Conservation (phyloP, 192 early-diverging fungal species). For the Coemansia guatemalensis region DNA sequence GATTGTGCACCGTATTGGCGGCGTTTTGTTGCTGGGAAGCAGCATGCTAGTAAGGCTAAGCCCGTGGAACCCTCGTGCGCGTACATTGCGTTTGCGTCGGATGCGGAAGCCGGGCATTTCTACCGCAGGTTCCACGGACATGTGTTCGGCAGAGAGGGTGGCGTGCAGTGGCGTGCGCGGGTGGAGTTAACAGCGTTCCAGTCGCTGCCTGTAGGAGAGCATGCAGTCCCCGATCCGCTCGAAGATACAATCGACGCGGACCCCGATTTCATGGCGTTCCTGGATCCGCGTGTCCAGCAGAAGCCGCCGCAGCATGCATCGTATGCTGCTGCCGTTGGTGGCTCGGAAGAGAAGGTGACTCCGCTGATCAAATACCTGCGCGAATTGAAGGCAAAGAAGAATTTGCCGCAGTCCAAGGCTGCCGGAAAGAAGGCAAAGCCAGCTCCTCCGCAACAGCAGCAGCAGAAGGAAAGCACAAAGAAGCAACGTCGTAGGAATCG, state of each 20-base stretch:
- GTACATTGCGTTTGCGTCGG: conserved; percentile 40
- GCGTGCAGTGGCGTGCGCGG: conserved; percentile 12
- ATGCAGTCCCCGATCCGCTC: conserved; percentile 11
- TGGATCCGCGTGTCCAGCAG: conserved; percentile 1
- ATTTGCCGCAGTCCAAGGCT: not conserved
- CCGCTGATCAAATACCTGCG: conserved; percentile 43
- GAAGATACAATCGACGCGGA: conserved; percentile 32
- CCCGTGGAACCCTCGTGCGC: conserved; percentile 32
- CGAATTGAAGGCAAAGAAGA: conserved; percentile 23
- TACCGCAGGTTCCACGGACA: conserved; percentile 43
- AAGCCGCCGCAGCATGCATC: not conserved
- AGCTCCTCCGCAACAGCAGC: not conserved
- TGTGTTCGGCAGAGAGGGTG: conserved; percentile 32
- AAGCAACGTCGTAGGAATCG: conserved; percentile 19
- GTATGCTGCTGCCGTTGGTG: conserved; percentile 1
- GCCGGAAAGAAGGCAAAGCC: conserved; percentile 1
- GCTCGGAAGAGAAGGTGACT: conserved; percentile 9
- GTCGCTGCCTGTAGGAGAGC: conserved; percentile 8
- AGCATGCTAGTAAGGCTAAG: conserved; percentile 32
- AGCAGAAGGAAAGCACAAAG: conserved; percentile 4
- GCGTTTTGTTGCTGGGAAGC: conserved; percentile 33
- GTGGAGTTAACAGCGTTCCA: conserved; percentile 45
- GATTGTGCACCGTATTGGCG: conserved; percentile 48
- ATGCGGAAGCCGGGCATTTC: conserved; percentile 36
- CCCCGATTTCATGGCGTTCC: conserved; percentile 36